Base-by-base conservation (phyloP, 1,139 yeast genomes). In the Geotrichum histeridarum region DNA sequence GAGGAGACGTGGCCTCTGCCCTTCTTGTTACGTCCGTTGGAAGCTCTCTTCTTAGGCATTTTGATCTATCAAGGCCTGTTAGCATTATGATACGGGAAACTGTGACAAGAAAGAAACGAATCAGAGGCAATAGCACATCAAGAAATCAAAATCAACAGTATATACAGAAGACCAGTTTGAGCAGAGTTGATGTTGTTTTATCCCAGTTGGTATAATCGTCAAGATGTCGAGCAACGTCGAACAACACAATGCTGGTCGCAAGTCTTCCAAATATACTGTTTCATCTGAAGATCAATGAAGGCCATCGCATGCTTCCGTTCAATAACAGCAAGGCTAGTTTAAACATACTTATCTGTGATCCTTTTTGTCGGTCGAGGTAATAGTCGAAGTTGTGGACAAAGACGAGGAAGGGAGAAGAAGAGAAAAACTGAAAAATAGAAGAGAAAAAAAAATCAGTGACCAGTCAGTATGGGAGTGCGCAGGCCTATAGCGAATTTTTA, bases 1-100 rank as follows among this genome's bases (percentile, higher is more conserved):
- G 96, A 95, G 81, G 87, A 86, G 79, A 88, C 96, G 96, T 93
- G 99, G 77, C 99, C 99, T 88, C 99, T 93, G 78, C 99, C 99
- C 84, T 90, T 90, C 95, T 93, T 93, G 95, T 94, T 93, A 86
- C 99, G 93, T 85, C 99, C 99, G 97, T 90, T 90, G 94, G 97
- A 89, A 80, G 98, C 90, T 90, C 99, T 93, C 98, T 93, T 93
- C 90, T 93, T 93, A 81, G 99, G 97, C 99, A 93, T 93, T 72
- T 80, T 82, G 79, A 57, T 44, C 54, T 50, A 46, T 8, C 30
- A 5, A 22, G 32, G 14, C 22, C 4, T 31, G 35, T 27, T 31
- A 32, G 38, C 27, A 15, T 44, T 44, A 3, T 30, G 32, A 33
- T 42, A 30, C 4, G 42, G 4, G 12, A 39, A 11, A 39, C 12